phyloP scores from a whole-genome alignment of 164 flowering plant species.

The Platanus orientalis region DNA sequence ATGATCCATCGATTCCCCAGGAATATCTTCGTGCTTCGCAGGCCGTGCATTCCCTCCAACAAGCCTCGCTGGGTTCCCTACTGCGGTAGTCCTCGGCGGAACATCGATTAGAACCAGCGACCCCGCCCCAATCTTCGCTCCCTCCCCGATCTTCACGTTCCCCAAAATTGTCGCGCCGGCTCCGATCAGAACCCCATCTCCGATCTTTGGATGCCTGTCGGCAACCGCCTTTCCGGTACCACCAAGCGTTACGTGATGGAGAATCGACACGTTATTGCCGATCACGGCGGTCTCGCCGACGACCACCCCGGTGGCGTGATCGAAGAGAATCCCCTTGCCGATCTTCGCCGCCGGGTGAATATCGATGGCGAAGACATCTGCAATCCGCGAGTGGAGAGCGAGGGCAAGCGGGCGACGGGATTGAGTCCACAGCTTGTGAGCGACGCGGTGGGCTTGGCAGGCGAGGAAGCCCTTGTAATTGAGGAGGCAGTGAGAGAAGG shows the following conservation, averaged over 20 bases:
- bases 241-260: conserved; percentile 65
- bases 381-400: conserved; percentile 52
- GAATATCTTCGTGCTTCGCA: conserved; percentile 39
- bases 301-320: conserved; percentile 67
- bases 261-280: conserved; percentile 59
- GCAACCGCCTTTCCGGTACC: conserved; percentile 57
- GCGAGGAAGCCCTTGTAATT: conserved; percentile 89
- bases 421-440: conserved; percentile 56
- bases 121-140: conserved; percentile 69
- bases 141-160: conserved; percentile 52
- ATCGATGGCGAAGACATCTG: conserved; percentile 63
- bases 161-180: conserved; percentile 59
- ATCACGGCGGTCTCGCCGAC: conserved; percentile 69
- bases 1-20: conserved; percentile 75
- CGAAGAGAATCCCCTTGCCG: conserved; percentile 51
- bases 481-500: conserved; percentile 81
- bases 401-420: conserved; percentile 46
- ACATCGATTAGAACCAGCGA: conserved; percentile 62
- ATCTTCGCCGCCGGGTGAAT: conserved; percentile 59
- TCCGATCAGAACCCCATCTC: conserved; percentile 62
- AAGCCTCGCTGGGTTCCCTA: conserved; percentile 62
- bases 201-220: conserved; percentile 65
- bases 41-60: conserved; percentile 60
- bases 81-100: conserved; percentile 60
- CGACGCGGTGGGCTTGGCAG: conserved; percentile 57